A percentile compares a stretch with the other conserved stretches of the same genome.
These are phyloP conservation scores for Pochonia chlamydosporia DNA, from an alignment of 2,329 filamentous ascomycete genomes.

Conservation along the genomic window DNA sequence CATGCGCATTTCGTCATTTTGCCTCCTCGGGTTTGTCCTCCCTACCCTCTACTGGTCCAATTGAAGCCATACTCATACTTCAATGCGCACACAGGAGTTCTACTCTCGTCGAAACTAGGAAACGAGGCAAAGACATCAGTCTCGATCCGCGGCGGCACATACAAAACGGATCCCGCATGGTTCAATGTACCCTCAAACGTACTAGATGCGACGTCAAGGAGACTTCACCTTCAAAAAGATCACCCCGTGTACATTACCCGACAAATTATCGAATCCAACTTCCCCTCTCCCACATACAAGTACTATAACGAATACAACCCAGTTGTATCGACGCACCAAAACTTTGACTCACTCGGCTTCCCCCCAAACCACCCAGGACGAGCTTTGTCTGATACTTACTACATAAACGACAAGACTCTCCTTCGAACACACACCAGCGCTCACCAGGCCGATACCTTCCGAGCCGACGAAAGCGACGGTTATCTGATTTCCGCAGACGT, in stretches of 20 bases:
- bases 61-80: not conserved
- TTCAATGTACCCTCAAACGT: slow-evolving; percentile 80
- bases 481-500: slow-evolving; percentile 94
- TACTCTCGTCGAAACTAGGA: not conserved
- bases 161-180: slow-evolving; percentile 67
- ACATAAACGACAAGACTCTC: slow-evolving; percentile 78
- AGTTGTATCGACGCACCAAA: slow-evolving; percentile 77
- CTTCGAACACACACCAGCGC: slow-evolving; percentile 92
- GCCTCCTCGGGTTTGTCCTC: slow-evolving; percentile 7
- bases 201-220: slow-evolving; percentile 64
- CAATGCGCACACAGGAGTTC: not conserved
- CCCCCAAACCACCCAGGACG: slow-evolving; percentile 82
- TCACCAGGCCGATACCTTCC: slow-evolving; percentile 80
- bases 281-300: slow-evolving; percentile 65
- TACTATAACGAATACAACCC: slow-evolving; percentile 76
- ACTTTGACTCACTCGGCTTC: slow-evolving; percentile 97
- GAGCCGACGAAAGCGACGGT: slow-evolving; percentile 64
- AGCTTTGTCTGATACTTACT: slow-evolving; percentile 88
- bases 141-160: slow-evolving; percentile 54
- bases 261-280: slow-evolving; percentile 85
- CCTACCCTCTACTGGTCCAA: not conserved
- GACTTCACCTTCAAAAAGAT: slow-evolving; percentile 83
- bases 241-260: slow-evolving; percentile 90
- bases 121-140: not conserved
- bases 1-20: not conserved